Evolutionary conservation across 2,329 filamentous ascomycete genomes (phyloP).

Genomic region (Emergomyces orientalis): DNA sequence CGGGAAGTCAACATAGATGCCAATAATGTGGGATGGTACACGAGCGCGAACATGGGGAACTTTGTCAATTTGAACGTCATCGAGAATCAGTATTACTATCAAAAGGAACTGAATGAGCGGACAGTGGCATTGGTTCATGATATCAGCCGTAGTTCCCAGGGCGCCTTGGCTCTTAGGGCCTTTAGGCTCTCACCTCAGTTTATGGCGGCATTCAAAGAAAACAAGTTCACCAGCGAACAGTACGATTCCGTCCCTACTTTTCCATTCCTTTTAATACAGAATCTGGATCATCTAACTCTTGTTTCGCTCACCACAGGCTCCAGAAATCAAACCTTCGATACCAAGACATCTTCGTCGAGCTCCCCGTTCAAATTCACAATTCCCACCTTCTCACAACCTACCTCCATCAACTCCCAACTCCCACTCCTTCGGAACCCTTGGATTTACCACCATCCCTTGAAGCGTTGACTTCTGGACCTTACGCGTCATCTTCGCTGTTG

Average conservation of each 20-base stretch:
- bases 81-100: slow-evolving; percentile 97
- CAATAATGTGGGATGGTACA: slow-evolving; percentile 98
- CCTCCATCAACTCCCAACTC: slow-evolving; percentile 77
- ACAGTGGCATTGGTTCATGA: slow-evolving; percentile 89
- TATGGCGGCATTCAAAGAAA: slow-evolving; percentile 88
- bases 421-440: slow-evolving; percentile 56
- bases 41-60: slow-evolving; percentile 96
- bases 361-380: slow-evolving; percentile 87
- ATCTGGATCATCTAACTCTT: not conserved
- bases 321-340: slow-evolving; percentile 91
- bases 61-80: slow-evolving; percentile 92
- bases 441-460: slow-evolving; percentile 69
- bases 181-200: slow-evolving; percentile 84
- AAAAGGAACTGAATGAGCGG: slow-evolving; percentile 79
- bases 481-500: slow-evolving; percentile 54
- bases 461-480: slow-evolving; percentile 59
- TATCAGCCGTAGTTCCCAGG: slow-evolving; percentile 88
- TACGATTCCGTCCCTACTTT: slow-evolving; percentile 40
- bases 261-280: not conserved
- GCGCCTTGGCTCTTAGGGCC: slow-evolving; percentile 77
- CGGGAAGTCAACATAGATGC: slow-evolving; percentile 98
- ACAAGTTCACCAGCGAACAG: slow-evolving; percentile 95
- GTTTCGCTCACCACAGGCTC: slow-evolving; percentile 48
- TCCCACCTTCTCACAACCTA: slow-evolving; percentile 93
- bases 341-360: slow-evolving; percentile 85